phyloP scores from a whole-genome alignment of 2,329 filamentous ascomycete genomes.

The Gyromitra esculenta region DNA sequence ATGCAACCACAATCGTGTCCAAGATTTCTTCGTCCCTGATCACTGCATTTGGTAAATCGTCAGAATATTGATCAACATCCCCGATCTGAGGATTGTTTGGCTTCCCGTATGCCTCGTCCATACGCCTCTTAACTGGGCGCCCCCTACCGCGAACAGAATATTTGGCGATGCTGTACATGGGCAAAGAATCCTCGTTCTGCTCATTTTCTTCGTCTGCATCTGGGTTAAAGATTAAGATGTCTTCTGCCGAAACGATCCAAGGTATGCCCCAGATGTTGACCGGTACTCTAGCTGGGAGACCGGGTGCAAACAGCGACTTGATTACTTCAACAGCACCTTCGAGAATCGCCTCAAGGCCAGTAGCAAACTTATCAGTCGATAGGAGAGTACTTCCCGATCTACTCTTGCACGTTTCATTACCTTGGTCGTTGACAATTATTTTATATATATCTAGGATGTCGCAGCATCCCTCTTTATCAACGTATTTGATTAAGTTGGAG shows the following conservation, averaged over 20 bases:
- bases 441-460: not conserved
- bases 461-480: not conserved
- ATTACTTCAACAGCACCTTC: conserved; percentile 7
- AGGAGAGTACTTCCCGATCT: not conserved
- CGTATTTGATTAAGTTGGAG: not conserved
- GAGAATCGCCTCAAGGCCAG: not conserved
- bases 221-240: not conserved
- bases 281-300: conserved; percentile 1
- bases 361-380: not conserved
- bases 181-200: not conserved
- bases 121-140: not conserved
- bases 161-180: not conserved
- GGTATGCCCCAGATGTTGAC: conserved; percentile 10
- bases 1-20: not conserved
- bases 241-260: not conserved
- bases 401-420: not conserved
- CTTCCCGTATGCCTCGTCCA: no score
- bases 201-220: not conserved
- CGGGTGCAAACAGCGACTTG: not conserved
- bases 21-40: not conserved
- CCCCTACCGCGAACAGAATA: no score
- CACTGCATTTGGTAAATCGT: no score
- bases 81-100: no score
- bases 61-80: no score
- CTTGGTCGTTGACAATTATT: not conserved